Percentiles rank a stretch among this genome's conserved stretches.
Evolutionary conservation across 148 eudicot genomes (phyloP).

Genomic region (Spergularia marina): DNA sequence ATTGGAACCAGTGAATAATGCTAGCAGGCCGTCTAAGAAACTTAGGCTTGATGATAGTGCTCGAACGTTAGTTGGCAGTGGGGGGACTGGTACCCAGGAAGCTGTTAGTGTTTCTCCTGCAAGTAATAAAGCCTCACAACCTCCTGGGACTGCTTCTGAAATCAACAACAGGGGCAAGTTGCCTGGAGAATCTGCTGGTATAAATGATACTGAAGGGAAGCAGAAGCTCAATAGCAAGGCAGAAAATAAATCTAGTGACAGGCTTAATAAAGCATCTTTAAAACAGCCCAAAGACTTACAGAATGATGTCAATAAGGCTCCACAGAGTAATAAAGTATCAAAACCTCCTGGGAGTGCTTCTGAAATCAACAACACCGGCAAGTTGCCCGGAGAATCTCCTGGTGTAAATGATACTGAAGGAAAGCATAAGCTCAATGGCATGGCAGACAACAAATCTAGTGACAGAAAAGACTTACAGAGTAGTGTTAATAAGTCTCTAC

Average conservation of each 20-base stretch:
- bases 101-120: constrained; percentile 15
- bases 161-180: constrained; percentile 28
- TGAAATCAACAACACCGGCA: constrained; percentile 28
- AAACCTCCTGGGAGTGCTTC: constrained; percentile 5
- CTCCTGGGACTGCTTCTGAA: constrained; percentile 10
- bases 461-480: constrained; percentile 23
- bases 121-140: constrained; percentile 20
- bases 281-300: constrained; percentile 13
- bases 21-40: constrained; percentile 34
- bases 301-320: neutral
- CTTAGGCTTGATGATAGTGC: constrained; percentile 25
- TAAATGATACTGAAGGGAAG: constrained; percentile 23
- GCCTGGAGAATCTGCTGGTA: constrained; percentile 13
- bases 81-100: constrained; percentile 18
- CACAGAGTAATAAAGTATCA: constrained; percentile 18
- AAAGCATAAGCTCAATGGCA: constrained; percentile 24
- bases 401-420: constrained; percentile 22
- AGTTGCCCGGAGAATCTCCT: constrained; percentile 13
- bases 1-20: neutral
- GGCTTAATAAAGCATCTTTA: constrained; percentile 26
- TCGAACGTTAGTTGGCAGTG: neutral
- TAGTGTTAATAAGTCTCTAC: neutral
- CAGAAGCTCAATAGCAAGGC: constrained; percentile 20
- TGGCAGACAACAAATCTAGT: constrained; percentile 23
- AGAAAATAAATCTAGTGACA: constrained; percentile 30